A percentile compares a stretch with the other conserved stretches of the same genome.
phyloP scores from a whole-genome alignment of 371 early-diverging fungal species.

The Spraguea lophii region DNA sequence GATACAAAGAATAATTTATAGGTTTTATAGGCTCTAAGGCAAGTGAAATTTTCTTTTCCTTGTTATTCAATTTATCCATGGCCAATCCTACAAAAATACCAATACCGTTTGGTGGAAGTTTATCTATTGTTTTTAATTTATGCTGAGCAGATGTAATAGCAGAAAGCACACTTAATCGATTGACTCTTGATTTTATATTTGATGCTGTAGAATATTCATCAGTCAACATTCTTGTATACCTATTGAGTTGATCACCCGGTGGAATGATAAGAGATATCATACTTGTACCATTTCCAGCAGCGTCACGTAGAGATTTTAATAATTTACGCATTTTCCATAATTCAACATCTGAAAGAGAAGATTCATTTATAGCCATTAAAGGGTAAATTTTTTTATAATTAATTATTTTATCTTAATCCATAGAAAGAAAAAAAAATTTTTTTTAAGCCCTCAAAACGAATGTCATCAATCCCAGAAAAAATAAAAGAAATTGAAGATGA shows the following conservation, averaged over 20 bases:
- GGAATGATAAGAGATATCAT: conserved; percentile 95
- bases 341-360: too few relatives aligned
- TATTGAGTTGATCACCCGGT: conserved; percentile 73
- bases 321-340: conserved; percentile 90
- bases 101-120: conserved; percentile 68
- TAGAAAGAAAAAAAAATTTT: too few relatives aligned
- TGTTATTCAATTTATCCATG: conserved; percentile 77
- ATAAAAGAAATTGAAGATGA: conserved; percentile 55
- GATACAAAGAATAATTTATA: conserved; percentile 91
- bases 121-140: conserved; percentile 75
- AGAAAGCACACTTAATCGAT: conserved; percentile 77
- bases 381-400: too few relatives aligned
- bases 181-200: conserved; percentile 97
- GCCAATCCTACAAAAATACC: conserved; percentile 80
- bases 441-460: background rate
- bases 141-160: conserved; percentile 97
- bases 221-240: conserved; percentile 72
- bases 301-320: conserved; percentile 74
- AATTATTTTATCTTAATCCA: too few relatives aligned
- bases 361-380: too few relatives aligned
- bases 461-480: conserved; percentile 44
- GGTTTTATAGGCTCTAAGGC: conserved; percentile 98
- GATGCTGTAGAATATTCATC: conserved; percentile 98
- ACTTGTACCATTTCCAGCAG: conserved; percentile 93
- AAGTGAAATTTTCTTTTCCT: conserved; percentile 92